These are phyloP conservation scores for Adansonia digitata DNA, from an alignment of 345 rosid genomes.

Conservation along the genomic window DNA sequence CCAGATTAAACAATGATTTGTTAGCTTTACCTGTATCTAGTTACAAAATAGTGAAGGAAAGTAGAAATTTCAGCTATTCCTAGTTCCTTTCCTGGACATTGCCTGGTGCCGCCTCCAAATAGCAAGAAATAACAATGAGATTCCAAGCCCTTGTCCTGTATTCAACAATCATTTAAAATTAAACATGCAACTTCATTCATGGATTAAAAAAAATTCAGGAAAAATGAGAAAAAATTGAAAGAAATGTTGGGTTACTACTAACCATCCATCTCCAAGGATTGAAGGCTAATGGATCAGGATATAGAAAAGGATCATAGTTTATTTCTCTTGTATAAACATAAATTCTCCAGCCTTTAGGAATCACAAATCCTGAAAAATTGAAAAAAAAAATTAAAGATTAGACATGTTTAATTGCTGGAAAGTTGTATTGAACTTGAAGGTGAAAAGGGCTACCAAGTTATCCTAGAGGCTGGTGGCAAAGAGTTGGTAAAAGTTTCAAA, in stretches of 20 bases:
- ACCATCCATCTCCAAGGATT: conserved; percentile 86
- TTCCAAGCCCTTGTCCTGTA: conserved; percentile 9
- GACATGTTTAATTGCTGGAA: background rate
- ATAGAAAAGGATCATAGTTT: conserved; percentile 57
- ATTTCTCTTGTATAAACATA: conserved; percentile 83
- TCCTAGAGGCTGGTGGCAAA: background rate
- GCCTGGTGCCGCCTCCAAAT: conserved; percentile 92
- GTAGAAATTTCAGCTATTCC: conserved; percentile 86
- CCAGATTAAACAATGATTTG: background rate
- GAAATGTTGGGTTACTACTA: background rate
- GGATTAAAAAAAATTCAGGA: background rate
- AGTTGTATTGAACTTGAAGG: too few species aligned
- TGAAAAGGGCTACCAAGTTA: background rate
- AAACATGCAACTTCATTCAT: background rate
- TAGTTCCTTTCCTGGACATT: conserved; percentile 91
- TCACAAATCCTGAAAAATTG: conserved; percentile 57
- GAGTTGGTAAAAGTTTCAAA: background rate
- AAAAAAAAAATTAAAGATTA: background rate
- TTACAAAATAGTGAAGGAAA: conserved; percentile 87
- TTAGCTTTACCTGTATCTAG: conserved; percentile 63
- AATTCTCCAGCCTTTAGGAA: conserved; percentile 96
- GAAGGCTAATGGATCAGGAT: conserved; percentile 66
- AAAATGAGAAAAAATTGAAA: background rate
- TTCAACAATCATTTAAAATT: background rate
- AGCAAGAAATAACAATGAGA: conserved; percentile 47